phyloP scores from a whole-genome alignment of 257 asterid genomes.

The Solanum rostratum region DNA sequence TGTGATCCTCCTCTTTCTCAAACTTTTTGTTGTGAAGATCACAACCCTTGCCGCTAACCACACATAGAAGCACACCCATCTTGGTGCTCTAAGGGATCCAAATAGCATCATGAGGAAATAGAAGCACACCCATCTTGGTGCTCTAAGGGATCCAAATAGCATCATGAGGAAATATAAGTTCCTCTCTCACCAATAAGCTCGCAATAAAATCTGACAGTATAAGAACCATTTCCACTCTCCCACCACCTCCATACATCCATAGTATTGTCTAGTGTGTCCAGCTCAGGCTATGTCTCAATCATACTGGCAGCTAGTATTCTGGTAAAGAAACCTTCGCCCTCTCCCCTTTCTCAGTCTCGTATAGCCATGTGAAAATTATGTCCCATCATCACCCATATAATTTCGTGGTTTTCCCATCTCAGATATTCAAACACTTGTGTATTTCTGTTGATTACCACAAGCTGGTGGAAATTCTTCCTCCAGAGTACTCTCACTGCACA shows the following conservation, averaged over 20 bases:
- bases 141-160: not conserved
- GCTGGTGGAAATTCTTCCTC: not conserved
- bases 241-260: not conserved
- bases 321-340: not conserved
- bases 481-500: not conserved
- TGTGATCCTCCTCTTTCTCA: not conserved
- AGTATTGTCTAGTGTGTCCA: not conserved
- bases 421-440: not conserved
- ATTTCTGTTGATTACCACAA: not conserved
- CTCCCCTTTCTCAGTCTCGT: not conserved
- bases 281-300: not conserved
- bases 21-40: not conserved
- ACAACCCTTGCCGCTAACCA: not conserved
- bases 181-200: not conserved
- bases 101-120: not conserved
- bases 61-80: not conserved
- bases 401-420: not conserved
- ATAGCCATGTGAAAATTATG: not conserved
- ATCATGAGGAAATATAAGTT: not conserved
- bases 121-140: not conserved
- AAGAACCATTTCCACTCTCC: not conserved
- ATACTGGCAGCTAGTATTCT: not conserved
- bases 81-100: not conserved
- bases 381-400: not conserved
- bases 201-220: not conserved